A percentile compares a stretch with the other conserved stretches of the same genome.
Evolutionary conservation across 1,139 yeast genomes (phyloP).

Genomic region (Geotrichum restrictum): DNA sequence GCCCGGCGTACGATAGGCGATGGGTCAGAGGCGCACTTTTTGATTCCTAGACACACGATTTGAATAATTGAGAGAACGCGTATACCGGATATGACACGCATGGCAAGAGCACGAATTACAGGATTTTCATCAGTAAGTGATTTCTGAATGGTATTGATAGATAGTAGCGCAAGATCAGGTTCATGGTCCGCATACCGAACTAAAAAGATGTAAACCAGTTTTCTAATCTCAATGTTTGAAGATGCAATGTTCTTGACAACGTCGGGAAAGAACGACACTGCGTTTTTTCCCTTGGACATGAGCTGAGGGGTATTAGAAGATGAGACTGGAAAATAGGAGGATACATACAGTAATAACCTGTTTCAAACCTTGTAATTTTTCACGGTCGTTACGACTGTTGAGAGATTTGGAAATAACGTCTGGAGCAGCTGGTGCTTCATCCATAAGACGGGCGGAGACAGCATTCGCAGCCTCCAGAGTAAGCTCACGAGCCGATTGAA

Average conservation of each 20-base stretch:
- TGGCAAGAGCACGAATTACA: conserved; percentile 63
- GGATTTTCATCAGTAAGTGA: conserved; percentile 68
- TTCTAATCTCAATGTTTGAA: conserved; percentile 61
- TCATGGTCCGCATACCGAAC: conserved; percentile 76
- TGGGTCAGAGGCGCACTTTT: conserved; percentile 64
- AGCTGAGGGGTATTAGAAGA: conserved; percentile 27
- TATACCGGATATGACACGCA: conserved; percentile 77
- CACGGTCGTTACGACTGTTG: conserved; percentile 68
- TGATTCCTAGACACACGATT: conserved; percentile 68
- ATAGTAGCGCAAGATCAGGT: conserved; percentile 81
- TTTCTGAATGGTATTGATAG: conserved; percentile 90
- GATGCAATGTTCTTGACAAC: conserved; percentile 86
- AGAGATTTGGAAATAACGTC: conserved; percentile 63
- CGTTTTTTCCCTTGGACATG: conserved; percentile 58
- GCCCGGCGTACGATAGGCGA: conserved; percentile 77
- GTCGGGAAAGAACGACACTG: conserved; percentile 68
- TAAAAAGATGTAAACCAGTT: conserved; percentile 74
- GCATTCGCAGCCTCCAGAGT: conserved; percentile 80
- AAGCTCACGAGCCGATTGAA: conserved; percentile 77
- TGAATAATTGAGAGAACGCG: conserved; percentile 76
- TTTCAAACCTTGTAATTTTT: conserved; percentile 70
- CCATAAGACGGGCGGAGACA: conserved; percentile 57
- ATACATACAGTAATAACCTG: conserved; percentile 52
- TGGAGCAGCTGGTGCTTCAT: conserved; percentile 49
- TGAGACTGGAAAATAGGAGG: neutral